These are phyloP conservation scores for Thermothelomyces thermophilus DNA, from an alignment of 2,329 filamentous ascomycete species.

Conservation along the genomic window DNA sequence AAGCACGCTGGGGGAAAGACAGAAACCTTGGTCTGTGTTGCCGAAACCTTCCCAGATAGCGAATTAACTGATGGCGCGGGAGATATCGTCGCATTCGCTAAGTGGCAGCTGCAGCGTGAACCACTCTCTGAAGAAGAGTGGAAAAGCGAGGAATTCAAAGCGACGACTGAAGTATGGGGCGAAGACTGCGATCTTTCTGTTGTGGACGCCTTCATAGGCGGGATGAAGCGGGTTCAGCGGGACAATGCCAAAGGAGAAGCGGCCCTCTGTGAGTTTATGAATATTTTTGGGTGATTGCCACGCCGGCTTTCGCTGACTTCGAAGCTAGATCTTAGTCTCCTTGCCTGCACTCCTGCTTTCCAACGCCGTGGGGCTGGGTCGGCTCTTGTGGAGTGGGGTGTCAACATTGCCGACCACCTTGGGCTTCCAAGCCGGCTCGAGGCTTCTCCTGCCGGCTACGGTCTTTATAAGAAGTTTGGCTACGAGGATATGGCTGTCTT, in stretches of 20 bases:
- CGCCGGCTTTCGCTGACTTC: background rate
- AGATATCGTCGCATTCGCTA: conserved; percentile 29
- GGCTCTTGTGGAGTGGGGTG: conserved; percentile 25
- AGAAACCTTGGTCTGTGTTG: conserved; percentile 22
- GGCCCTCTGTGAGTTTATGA: conserved; percentile 22
- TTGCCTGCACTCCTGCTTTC: conserved; percentile 22
- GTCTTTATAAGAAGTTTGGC: conserved; percentile 26
- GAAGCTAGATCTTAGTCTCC: conserved; percentile 23
- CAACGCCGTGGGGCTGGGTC: conserved; percentile 27
- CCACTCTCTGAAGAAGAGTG: conserved; percentile 25
- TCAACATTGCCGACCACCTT: conserved; percentile 25
- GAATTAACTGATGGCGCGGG: conserved; percentile 5
- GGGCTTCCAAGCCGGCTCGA: conserved; percentile 25
- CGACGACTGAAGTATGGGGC: conserved; percentile 21
- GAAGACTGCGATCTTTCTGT: conserved; percentile 21
- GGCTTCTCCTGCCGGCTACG: conserved; percentile 26
- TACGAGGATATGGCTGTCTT: conserved; percentile 26
- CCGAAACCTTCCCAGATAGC: conserved; percentile 22
- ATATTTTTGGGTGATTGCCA: background rate
- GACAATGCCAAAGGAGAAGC: conserved; percentile 24
- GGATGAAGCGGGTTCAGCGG: conserved; percentile 17
- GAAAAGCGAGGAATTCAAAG: conserved; percentile 14
- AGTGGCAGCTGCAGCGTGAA: conserved; percentile 24
- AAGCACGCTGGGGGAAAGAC: conserved; percentile 1
- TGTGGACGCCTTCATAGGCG: conserved; percentile 25